Conservation (phyloP, 331 rosid species). For the Prunus yedoensis region DNA sequence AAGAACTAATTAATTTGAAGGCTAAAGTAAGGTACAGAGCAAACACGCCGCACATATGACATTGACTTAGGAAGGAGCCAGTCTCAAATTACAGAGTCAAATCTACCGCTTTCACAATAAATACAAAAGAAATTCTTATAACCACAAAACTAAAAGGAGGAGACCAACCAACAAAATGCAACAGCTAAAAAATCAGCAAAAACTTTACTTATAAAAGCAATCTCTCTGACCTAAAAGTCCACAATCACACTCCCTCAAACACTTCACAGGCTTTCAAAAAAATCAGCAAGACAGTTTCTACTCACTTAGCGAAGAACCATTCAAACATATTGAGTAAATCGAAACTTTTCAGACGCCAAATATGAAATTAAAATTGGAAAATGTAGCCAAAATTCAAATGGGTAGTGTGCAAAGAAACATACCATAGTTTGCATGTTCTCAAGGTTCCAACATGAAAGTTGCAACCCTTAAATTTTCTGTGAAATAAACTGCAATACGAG, state of each 20-base stretch:
- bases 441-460: background rate
- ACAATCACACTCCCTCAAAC: slow-evolving; percentile 10
- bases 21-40: background rate
- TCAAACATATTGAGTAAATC: background rate
- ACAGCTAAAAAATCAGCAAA: too few species aligned
- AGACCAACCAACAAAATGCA: background rate
- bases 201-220: background rate
- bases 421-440: background rate
- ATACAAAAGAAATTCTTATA: background rate
- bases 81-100: background rate
- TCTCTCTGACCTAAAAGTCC: background rate
- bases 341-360: background rate
- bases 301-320: background rate
- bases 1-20: too few species aligned
- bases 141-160: background rate
- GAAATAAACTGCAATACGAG: too few species aligned
- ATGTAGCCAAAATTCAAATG: background rate
- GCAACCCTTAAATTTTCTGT: background rate
- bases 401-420: background rate
- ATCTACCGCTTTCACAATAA: background rate
- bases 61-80: background rate
- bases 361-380: background rate
- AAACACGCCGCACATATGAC: background rate
- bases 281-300: background rate
- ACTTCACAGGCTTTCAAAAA: background rate